Evolutionary conservation across 2,329 filamentous ascomycete species (phyloP).

Genomic region (Fusarium nygamai): DNA sequence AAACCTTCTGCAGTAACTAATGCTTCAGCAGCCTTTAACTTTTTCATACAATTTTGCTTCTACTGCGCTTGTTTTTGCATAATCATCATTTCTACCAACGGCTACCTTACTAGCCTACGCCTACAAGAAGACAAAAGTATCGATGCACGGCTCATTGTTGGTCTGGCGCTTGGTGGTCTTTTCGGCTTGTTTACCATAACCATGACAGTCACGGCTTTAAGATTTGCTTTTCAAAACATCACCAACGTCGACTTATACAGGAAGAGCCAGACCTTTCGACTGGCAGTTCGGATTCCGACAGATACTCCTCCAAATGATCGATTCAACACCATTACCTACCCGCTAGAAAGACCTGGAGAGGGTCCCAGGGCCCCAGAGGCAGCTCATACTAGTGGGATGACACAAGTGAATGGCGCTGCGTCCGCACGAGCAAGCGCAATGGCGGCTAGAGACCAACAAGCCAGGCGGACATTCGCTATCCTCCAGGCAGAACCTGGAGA

Average conservation of each 20-base stretch:
- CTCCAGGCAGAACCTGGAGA: slow-evolving; percentile 77
- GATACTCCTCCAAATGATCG: slow-evolving; percentile 53
- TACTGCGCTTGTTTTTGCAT: slow-evolving; percentile 77
- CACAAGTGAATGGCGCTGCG: slow-evolving; percentile 1
- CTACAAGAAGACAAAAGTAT: slow-evolving; percentile 50
- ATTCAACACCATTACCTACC: slow-evolving; percentile 68
- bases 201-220: slow-evolving; percentile 79
- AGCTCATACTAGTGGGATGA: slow-evolving; percentile 2
- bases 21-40: slow-evolving; percentile 76
- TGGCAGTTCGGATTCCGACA: slow-evolving; percentile 77
- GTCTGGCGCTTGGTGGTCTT: slow-evolving; percentile 72
- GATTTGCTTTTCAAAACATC: slow-evolving; percentile 76
- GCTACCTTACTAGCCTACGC: slow-evolving; percentile 70
- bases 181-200: slow-evolving; percentile 83
- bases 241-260: slow-evolving; percentile 86
- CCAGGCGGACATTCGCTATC: slow-evolving; percentile 79
- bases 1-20: slow-evolving; percentile 1
- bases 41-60: slow-evolving; percentile 86
- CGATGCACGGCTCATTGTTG: slow-evolving; percentile 72
- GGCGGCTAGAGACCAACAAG: slow-evolving; percentile 55
- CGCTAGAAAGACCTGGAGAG: slow-evolving; percentile 52
- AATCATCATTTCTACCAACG: slow-evolving; percentile 70
- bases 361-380: slow-evolving; percentile 7
- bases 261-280: slow-evolving; percentile 69
- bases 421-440: slow-evolving; percentile 25